phyloP scores from a whole-genome alignment of 768 basidiomycete genomes.

The Stropharia rugosoannulata region DNA sequence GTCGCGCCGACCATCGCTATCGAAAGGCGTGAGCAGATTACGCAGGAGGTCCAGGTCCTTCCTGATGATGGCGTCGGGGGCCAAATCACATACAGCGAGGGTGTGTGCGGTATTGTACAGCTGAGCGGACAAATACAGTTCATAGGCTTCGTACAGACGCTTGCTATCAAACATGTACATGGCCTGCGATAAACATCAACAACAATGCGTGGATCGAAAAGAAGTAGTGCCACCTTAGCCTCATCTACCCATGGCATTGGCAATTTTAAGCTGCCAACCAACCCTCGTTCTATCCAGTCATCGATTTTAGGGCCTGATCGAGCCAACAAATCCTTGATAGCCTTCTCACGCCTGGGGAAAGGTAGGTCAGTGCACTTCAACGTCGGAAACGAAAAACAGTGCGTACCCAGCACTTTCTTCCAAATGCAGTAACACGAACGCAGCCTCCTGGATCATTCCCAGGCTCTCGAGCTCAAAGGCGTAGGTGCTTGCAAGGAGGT shows the following conservation, averaged over 20 bases:
- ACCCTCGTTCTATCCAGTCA: slow-evolving; percentile 71
- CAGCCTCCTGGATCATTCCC: slow-evolving; percentile 82
- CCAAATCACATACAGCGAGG: slow-evolving; percentile 82
- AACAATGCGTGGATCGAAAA: background rate
- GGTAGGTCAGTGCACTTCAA: slow-evolving; percentile 6
- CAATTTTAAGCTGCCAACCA: slow-evolving; percentile 75
- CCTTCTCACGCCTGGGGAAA: slow-evolving; percentile 67
- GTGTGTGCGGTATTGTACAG: slow-evolving; percentile 76
- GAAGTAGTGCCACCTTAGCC: slow-evolving; percentile 58
- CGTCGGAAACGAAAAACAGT: slow-evolving; percentile 30
- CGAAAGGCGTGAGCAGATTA: slow-evolving; percentile 69
- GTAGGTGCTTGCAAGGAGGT: slow-evolving; percentile 80
- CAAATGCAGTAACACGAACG: slow-evolving; percentile 87
- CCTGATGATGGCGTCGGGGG: slow-evolving; percentile 82
- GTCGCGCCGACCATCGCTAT: slow-evolving; percentile 35
- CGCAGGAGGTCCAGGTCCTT: slow-evolving; percentile 62
- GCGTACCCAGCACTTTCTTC: slow-evolving; percentile 78
- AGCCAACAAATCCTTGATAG: slow-evolving; percentile 77
- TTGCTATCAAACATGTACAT: slow-evolving; percentile 60
- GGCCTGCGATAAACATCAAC: slow-evolving; percentile 45
- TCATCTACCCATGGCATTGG: slow-evolving; percentile 89
- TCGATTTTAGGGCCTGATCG: slow-evolving; percentile 67
- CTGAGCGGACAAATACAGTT: slow-evolving; percentile 70
- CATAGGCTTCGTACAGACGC: slow-evolving; percentile 71
- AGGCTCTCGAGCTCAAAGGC: slow-evolving; percentile 82